Percentiles rank a stretch among this genome's conserved stretches.
Evolutionary conservation across 257 asterid species (phyloP).

Genomic region (Orobanche coerulescens): DNA sequence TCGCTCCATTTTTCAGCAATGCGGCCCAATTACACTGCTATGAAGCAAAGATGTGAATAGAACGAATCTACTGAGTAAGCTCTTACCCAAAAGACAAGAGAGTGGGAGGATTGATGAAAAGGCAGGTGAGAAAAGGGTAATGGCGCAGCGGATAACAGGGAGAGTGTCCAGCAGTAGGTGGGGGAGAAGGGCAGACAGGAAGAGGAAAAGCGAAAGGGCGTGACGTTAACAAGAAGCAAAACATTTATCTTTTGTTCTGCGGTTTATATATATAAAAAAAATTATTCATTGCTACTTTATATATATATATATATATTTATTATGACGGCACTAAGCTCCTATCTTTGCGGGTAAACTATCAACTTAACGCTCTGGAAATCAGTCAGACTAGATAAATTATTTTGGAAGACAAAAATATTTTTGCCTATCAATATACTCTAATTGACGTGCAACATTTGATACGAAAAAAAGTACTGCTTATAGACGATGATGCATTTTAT

Average conservation of each 20-base stretch:
- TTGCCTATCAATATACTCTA: no score
- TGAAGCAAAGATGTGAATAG: not conserved
- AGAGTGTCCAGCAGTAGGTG: conserved; percentile 19
- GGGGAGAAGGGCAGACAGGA: not conserved
- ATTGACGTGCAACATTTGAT: no score
- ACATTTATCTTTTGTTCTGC: not conserved
- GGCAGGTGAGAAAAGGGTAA: not conserved
- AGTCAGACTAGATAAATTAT: no score
- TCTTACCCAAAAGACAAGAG: not conserved
- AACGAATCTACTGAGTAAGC: not conserved
- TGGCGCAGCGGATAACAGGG: conserved; percentile 9
- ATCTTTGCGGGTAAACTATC: no score
- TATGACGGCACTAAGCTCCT: no score
- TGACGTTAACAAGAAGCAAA: conserved; percentile 33
- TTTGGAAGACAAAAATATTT: no score
- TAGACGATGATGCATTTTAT: no score
- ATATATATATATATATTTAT: no score
- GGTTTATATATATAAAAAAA: conserved; percentile 13
- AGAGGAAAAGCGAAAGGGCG: conserved; percentile 22
- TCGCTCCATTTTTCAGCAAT: conserved; percentile 33
- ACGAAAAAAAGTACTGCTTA: no score
- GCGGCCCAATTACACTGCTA: not conserved
- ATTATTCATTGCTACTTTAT: no score
- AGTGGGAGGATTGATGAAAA: not conserved
- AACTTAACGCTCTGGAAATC: no score